Evolutionary conservation across 192 early-diverging fungal species (phyloP).

Genomic region (Entrophospora sp.): DNA sequence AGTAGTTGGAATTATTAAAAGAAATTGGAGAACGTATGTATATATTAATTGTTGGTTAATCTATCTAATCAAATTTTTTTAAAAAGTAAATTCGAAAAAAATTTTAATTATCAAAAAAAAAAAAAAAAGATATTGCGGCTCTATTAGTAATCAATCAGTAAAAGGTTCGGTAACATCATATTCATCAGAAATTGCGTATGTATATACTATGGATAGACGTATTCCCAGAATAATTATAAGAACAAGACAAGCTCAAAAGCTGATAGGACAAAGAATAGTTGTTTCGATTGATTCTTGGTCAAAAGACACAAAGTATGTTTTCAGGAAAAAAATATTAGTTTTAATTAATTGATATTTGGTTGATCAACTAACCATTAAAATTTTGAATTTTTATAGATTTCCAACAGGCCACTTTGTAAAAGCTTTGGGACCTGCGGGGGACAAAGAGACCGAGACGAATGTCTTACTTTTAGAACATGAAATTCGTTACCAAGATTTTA

Average conservation of each 20-base stretch:
- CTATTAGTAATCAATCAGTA: slow-evolving; percentile 65
- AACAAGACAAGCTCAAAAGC: slow-evolving; percentile 73
- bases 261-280: slow-evolving; percentile 83
- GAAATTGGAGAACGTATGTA: slow-evolving; percentile 79
- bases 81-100: too few species aligned
- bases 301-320: slow-evolving; percentile 53
- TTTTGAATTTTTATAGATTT: slow-evolving; percentile 26
- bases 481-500: slow-evolving; percentile 91
- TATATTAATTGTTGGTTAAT: background rate
- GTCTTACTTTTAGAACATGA: slow-evolving; percentile 94
- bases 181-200: slow-evolving; percentile 64
- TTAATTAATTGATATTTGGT: too few species aligned
- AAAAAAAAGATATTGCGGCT: slow-evolving; percentile 76
- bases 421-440: slow-evolving; percentile 86
- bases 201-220: slow-evolving; percentile 84
- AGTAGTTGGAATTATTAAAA: slow-evolving; percentile 88
- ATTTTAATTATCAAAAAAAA: too few species aligned
- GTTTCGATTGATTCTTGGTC: slow-evolving; percentile 90
- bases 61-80: background rate
- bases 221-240: slow-evolving; percentile 91
- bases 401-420: slow-evolving; percentile 92
- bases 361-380: background rate
- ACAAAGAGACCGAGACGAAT: slow-evolving; percentile 91
- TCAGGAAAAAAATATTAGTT: too few species aligned
- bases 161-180: slow-evolving; percentile 48